phyloP scores from a whole-genome alignment of 352 stramenopile genomes.

The Achlya hypogyna region DNA sequence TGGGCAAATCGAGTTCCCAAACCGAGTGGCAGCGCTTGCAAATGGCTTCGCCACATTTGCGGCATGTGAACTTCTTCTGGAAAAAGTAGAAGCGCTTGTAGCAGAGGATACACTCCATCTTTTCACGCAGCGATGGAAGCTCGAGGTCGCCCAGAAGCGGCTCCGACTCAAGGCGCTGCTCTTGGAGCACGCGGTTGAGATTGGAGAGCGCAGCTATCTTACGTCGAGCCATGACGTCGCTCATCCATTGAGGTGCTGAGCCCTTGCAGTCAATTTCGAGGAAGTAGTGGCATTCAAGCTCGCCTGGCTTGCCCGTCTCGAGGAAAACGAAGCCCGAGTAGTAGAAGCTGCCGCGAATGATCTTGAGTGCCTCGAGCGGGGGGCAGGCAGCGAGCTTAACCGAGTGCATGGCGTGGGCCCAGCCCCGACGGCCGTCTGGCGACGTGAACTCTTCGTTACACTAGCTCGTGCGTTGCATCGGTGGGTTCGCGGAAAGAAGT shows the following conservation, averaged over 20 bases:
- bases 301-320: constrained; percentile 6
- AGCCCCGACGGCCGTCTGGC: constrained; percentile 13
- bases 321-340: constrained; percentile 19
- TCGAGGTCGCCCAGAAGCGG: constrained; percentile 71
- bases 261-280: constrained; percentile 15
- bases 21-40: constrained; percentile 16
- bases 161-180: constrained; percentile 68
- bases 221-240: constrained; percentile 9
- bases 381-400: constrained; percentile 17
- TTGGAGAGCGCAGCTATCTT: constrained; percentile 16
- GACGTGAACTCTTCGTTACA: constrained; percentile 18
- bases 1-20: constrained; percentile 71
- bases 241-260: background rate
- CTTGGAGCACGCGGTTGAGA: constrained; percentile 72
- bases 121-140: constrained; percentile 27
- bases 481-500: background rate
- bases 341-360: constrained; percentile 11
- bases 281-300: constrained; percentile 20
- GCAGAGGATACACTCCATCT: constrained; percentile 49
- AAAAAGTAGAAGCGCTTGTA: constrained; percentile 58
- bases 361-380: constrained; percentile 15
- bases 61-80: constrained; percentile 21
- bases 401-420: constrained; percentile 19
- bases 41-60: constrained; percentile 14
- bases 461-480: background rate